Conservation (phyloP, 2,329 filamentous ascomycete genomes). For the Furcasterigmium furcatum region DNA sequence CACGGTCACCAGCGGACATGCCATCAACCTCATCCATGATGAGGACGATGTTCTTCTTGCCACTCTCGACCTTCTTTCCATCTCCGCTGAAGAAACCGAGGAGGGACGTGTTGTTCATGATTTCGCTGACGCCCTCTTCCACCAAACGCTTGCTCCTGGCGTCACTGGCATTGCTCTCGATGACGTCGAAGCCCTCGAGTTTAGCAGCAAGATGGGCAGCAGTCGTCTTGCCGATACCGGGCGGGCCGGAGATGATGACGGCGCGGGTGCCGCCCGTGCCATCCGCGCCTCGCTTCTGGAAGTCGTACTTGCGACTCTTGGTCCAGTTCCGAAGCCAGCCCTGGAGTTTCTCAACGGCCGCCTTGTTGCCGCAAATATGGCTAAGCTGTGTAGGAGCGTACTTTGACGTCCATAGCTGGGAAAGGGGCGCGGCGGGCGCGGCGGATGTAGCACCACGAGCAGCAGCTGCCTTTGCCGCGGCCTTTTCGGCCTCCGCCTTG, state of each 20-base stretch:
- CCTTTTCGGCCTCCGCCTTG: conserved; percentile 49
- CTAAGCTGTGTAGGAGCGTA: conserved; percentile 83
- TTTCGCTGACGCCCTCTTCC: conserved; percentile 81
- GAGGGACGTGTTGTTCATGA: conserved; percentile 90
- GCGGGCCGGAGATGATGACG: conserved; percentile 93
- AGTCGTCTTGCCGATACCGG: conserved; percentile 96
- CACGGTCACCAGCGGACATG: conserved; percentile 95
- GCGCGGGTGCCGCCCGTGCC: conserved; percentile 80
- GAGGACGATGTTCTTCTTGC: conserved; percentile 89
- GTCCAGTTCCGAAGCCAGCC: conserved; percentile 82
- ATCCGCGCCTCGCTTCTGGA: conserved; percentile 79
- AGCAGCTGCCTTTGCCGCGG: conserved; percentile 45
- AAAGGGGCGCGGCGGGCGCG: conserved; percentile 33
- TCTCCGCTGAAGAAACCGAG: conserved; percentile 86
- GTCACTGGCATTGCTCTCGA: conserved; percentile 96
- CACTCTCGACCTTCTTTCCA: conserved; percentile 72
- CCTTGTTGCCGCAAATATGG: conserved; percentile 96
- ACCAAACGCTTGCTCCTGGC: conserved; percentile 94
- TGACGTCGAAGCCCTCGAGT: conserved; percentile 85
- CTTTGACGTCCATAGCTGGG: conserved; percentile 87
- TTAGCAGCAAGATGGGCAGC: conserved; percentile 93
- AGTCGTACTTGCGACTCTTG: conserved; percentile 73
- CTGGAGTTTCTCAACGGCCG: conserved; percentile 83
- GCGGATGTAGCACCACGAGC: conserved; percentile 34
- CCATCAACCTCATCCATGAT: conserved; percentile 99